phyloP scores from a whole-genome alignment of 257 asterid species.

The Rauvolfia tetraphylla region DNA sequence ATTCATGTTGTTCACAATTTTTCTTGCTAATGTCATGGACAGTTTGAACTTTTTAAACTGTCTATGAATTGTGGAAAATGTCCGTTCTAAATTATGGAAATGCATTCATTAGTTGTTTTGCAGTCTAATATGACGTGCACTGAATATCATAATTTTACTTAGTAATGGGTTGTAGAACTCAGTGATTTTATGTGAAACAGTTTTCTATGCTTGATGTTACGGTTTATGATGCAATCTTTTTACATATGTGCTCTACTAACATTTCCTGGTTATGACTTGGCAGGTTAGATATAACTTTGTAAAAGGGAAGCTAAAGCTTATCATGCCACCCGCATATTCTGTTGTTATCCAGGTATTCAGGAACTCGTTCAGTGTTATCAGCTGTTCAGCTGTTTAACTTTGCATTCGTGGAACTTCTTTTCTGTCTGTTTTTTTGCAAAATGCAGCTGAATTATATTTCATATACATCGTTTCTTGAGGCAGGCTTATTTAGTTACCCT shows the following conservation, averaged over 20 bases:
- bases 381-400: neutral
- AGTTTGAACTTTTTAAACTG: too few species aligned
- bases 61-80: neutral
- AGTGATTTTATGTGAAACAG: neutral
- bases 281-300: slow-evolving; percentile 68
- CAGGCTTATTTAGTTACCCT: neutral
- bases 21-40: neutral
- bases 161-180: neutral
- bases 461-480: neutral
- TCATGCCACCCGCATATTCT: slow-evolving; percentile 82
- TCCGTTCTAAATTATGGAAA: neutral
- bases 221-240: neutral
- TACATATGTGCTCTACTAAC: neutral
- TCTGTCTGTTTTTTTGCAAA: neutral
- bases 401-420: neutral
- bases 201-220: neutral
- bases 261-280: slow-evolving; percentile 9
- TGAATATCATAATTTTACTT: neutral
- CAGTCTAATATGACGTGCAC: neutral
- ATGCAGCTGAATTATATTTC: neutral
- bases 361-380: neutral
- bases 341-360: slow-evolving; percentile 64
- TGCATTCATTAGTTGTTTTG: neutral
- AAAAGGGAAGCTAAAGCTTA: slow-evolving; percentile 53
- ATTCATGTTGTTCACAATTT: neutral